Evolutionary conservation across 192 early-diverging fungal species (phyloP).

Genomic region (Coemansia sp.): DNA sequence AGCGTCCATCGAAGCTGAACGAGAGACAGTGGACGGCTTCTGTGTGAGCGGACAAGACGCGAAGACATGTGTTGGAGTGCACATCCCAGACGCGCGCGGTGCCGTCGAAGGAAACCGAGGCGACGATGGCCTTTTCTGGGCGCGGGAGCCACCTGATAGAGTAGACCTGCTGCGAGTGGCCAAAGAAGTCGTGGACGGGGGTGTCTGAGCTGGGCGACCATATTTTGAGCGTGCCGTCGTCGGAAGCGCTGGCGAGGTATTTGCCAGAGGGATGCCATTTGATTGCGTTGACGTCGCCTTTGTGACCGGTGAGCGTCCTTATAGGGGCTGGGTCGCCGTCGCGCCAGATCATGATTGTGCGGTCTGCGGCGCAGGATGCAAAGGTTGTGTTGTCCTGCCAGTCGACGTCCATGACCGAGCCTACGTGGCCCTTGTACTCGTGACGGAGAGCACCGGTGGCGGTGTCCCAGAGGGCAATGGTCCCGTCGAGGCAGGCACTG

Average conservation of each 20-base stretch:
- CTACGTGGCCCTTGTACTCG: slow-evolving; percentile 37
- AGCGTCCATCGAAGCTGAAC: slow-evolving; percentile 72
- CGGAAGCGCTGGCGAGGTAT: slow-evolving; percentile 47
- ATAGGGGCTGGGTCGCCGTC: slow-evolving; percentile 68
- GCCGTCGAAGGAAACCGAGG: slow-evolving; percentile 78
- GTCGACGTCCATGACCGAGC: slow-evolving; percentile 78
- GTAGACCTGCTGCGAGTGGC: slow-evolving; percentile 77
- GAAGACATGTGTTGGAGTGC: slow-evolving; percentile 60
- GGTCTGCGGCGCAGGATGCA: slow-evolving; percentile 84
- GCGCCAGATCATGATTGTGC: slow-evolving; percentile 74
- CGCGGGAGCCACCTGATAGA: slow-evolving; percentile 80
- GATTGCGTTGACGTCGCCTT: slow-evolving; percentile 56
- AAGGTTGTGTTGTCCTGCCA: slow-evolving; percentile 92
- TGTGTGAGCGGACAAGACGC: slow-evolving; percentile 65
- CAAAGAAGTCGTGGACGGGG: slow-evolving; percentile 35
- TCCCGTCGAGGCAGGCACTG: slow-evolving; percentile 75
- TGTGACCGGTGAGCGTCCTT: slow-evolving; percentile 73
- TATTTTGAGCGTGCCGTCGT: slow-evolving; percentile 47
- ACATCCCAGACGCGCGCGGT: slow-evolving; percentile 88
- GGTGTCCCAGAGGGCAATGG: slow-evolving; percentile 83
- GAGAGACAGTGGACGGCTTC: slow-evolving; percentile 69
- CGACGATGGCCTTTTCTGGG: slow-evolving; percentile 55
- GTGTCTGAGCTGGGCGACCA: slow-evolving; percentile 35
- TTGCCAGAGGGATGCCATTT: slow-evolving; percentile 49
- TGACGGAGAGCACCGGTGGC: slow-evolving; percentile 60